A percentile compares a stretch with the other conserved stretches of the same genome.
Evolutionary conservation across 2,329 filamentous ascomycete species (phyloP).

Genomic region (Dactylellina sp.): DNA sequence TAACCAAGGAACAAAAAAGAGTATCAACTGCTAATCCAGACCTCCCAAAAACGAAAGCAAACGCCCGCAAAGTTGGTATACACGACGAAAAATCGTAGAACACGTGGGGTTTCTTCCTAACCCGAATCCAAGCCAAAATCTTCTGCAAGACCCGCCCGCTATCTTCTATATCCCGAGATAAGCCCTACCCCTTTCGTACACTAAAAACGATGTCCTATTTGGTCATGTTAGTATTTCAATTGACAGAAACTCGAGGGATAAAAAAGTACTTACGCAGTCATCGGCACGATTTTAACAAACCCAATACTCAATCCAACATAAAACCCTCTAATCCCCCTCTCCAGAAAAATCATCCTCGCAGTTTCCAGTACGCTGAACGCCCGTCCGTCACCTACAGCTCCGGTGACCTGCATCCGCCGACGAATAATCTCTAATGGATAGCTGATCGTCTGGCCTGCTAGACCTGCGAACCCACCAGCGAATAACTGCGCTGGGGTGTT

Average conservation of each 20-base stretch:
- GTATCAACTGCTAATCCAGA: not conserved
- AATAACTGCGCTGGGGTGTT: conserved; percentile 87
- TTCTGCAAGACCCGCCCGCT: not conserved
- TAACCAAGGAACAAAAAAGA: not conserved
- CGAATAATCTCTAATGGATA: conserved; percentile 95
- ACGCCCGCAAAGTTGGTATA: conserved; percentile 3
- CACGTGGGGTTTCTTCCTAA: too few relatives aligned
- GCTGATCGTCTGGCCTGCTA: conserved; percentile 89
- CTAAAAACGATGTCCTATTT: conserved; percentile 71
- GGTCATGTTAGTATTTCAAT: conserved; percentile 37
- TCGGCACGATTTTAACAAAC: conserved; percentile 91
- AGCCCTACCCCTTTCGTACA: conserved; percentile 75
- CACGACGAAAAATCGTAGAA: not conserved
- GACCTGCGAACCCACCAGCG: conserved; percentile 84
- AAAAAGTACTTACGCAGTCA: conserved; percentile 72
- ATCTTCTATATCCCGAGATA: conserved; percentile 65
- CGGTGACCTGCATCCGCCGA: conserved; percentile 94
- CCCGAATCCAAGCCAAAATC: too few relatives aligned
- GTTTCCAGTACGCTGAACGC: conserved; percentile 83
- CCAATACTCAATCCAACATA: conserved; percentile 94
- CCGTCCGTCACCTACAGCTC: conserved; percentile 90
- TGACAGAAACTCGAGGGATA: not conserved
- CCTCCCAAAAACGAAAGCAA: not conserved
- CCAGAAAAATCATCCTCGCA: conserved; percentile 76
- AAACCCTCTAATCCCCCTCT: conserved; percentile 83